Evolutionary conservation across 148 eudicot species (phyloP).

Genomic region (Rhododendron vialii): DNA sequence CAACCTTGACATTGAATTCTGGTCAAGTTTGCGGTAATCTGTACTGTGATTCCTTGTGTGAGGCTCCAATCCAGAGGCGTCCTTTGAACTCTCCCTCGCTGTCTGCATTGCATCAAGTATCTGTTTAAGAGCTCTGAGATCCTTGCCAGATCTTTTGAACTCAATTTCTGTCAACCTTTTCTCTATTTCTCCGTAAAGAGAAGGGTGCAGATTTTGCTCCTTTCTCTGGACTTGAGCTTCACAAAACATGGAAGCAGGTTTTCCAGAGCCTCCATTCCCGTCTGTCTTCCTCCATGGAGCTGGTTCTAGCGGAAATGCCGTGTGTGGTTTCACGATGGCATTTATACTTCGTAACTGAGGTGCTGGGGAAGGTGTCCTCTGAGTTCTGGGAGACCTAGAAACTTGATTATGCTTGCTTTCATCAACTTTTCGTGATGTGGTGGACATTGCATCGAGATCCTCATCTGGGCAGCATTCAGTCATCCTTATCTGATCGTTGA

Average conservation of each 20-base stretch:
- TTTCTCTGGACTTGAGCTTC: conserved; percentile 26
- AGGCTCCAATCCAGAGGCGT: conserved; percentile 17
- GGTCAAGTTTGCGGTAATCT: conserved; percentile 7
- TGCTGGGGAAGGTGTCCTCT: conserved; percentile 27
- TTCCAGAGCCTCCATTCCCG: conserved; percentile 23
- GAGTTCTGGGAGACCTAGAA: conserved; percentile 34
- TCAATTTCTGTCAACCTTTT: conserved; percentile 57
- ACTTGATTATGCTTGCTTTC: conserved; percentile 29
- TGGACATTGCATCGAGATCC: conserved; percentile 28
- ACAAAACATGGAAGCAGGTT: conserved; percentile 9
- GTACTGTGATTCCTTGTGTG: conserved; percentile 19
- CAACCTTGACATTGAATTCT: not conserved
- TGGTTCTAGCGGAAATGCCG: conserved; percentile 32
- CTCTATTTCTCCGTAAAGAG: conserved; percentile 70
- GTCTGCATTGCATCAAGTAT: conserved; percentile 70
- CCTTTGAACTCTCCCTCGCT: conserved; percentile 30
- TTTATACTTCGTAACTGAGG: conserved; percentile 19
- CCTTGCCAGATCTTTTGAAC: conserved; percentile 67
- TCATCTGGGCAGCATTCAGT: conserved; percentile 21
- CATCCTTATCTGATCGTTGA: conserved; percentile 19
- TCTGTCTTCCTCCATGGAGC: conserved; percentile 46
- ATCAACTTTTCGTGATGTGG: conserved; percentile 33
- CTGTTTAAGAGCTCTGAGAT: conserved; percentile 88
- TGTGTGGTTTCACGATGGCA: conserved; percentile 20
- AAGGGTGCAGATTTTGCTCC: conserved; percentile 27